phyloP scores from a whole-genome alignment of 768 basidiomycete species.

The Dendrothele bispora region DNA sequence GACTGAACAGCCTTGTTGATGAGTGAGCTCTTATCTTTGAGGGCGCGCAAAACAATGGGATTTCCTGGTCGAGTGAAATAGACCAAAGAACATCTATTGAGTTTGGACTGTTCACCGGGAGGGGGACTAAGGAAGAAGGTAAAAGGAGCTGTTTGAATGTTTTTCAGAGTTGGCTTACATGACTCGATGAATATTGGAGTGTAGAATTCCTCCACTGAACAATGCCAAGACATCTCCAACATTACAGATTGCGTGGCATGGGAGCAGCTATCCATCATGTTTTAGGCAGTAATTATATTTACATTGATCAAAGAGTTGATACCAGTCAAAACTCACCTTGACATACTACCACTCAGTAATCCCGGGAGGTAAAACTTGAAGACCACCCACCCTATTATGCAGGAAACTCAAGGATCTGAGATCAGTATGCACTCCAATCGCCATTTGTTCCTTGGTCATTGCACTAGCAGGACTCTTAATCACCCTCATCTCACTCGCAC shows the following conservation, averaged over 20 bases:
- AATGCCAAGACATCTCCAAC: conserved; percentile 60
- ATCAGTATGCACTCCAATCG: conserved; percentile 59
- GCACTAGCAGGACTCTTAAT: conserved; percentile 34
- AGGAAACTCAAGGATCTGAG: conserved; percentile 72
- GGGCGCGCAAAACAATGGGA: conserved; percentile 46
- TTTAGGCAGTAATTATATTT: conserved; percentile 28
- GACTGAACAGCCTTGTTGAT: conserved; percentile 49
- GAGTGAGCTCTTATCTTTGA: conserved; percentile 48
- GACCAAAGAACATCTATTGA: conserved; percentile 64
- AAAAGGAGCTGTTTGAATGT: not conserved
- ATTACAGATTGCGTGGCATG: conserved; percentile 58
- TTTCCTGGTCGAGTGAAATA: conserved; percentile 70
- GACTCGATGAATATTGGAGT: conserved; percentile 64
- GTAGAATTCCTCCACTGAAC: conserved; percentile 62
- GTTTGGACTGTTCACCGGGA: conserved; percentile 51
- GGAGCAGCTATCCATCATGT: conserved; percentile 52
- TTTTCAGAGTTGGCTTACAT: conserved; percentile 36
- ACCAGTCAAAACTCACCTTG: conserved; percentile 43
- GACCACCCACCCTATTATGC: conserved; percentile 66
- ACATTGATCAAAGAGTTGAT: not conserved
- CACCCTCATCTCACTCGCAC: conserved; percentile 42
- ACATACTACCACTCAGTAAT: conserved; percentile 68
- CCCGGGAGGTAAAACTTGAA: conserved; percentile 66
- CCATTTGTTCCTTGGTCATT: conserved; percentile 25
- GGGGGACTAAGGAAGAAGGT: conserved; percentile 45